A percentile compares a stretch with the other conserved stretches of the same genome.
These are phyloP conservation scores for Cladosporium halotolerans DNA, from an alignment of 2,329 filamentous ascomycete genomes.

Conservation along the genomic window DNA sequence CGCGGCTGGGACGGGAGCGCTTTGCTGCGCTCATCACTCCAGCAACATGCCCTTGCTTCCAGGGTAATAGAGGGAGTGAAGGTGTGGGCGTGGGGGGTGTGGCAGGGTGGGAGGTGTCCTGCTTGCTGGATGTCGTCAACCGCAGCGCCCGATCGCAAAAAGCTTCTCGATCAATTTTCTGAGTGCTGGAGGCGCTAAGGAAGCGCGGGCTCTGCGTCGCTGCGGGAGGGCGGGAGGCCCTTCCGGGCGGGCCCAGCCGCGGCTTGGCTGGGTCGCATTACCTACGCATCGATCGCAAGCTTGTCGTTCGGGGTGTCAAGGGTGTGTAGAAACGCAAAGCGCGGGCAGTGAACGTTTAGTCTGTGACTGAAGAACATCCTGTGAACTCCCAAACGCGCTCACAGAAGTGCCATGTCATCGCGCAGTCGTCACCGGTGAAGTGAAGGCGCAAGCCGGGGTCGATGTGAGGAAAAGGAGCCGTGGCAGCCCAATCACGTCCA, in stretches of 20 bases:
- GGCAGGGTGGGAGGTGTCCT: background rate
- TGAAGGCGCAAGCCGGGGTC: background rate
- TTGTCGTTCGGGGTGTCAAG: background rate
- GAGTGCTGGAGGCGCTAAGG: slow-evolving; percentile 7
- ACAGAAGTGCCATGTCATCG: too few relatives aligned
- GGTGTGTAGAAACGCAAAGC: background rate
- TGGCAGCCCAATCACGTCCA: background rate
- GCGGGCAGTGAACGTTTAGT: too few relatives aligned
- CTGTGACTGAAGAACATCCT: background rate
- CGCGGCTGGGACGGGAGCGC: slow-evolving; percentile 25
- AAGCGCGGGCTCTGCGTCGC: background rate
- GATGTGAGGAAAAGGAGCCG: background rate
- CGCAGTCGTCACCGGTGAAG: background rate
- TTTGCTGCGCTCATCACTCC: slow-evolving; percentile 31
- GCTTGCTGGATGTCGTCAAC: slow-evolving; percentile 13
- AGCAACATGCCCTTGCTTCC: slow-evolving; percentile 20
- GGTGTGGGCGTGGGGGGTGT: slow-evolving; percentile 1
- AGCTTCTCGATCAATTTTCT: slow-evolving; percentile 12
- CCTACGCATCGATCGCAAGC: background rate
- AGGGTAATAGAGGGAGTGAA: slow-evolving; percentile 5
- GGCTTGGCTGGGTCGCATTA: background rate
- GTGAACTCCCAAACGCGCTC: background rate
- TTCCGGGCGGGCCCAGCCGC: too few relatives aligned
- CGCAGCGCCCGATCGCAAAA: slow-evolving; percentile 9
- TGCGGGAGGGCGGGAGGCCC: background rate